phyloP scores from a whole-genome alignment of 306 rosid species.

The Neltuma alba region DNA sequence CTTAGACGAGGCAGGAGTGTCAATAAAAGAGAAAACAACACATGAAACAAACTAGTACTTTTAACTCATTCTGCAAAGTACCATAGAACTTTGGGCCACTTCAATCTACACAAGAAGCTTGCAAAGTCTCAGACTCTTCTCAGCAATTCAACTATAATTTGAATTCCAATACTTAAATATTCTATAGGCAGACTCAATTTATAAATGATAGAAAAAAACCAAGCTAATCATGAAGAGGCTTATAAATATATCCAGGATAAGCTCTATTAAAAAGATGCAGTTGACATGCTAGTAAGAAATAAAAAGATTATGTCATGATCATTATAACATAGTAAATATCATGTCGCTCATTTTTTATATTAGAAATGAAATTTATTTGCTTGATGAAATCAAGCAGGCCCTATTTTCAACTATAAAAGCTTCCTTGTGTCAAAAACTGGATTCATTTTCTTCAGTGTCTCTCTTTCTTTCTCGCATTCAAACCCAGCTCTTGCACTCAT shows the following conservation, averaged over 20 bases:
- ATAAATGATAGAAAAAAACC: background rate
- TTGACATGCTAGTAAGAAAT: background rate
- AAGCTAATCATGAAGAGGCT: background rate
- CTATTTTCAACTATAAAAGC: conserved; percentile 55
- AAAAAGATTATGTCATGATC: too few species aligned
- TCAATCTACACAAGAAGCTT: conserved; percentile 52
- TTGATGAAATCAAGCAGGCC: background rate
- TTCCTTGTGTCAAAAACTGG: conserved; percentile 32
- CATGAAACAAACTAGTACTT: conserved; percentile 66
- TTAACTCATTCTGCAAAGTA: conserved; percentile 46
- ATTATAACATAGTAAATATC: too few species aligned
- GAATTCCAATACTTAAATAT: too few species aligned
- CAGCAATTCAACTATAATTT: background rate
- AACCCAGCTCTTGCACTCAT: conserved; percentile 32
- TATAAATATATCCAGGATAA: background rate
- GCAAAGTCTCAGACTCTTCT: conserved; percentile 32
- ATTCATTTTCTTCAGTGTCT: conserved; percentile 34
- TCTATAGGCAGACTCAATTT: background rate
- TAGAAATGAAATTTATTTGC: background rate
- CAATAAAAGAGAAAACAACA: conserved; percentile 73
- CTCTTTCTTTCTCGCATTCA: conserved; percentile 28
- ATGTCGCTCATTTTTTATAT: background rate
- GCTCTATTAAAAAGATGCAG: background rate
- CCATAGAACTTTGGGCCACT: conserved; percentile 56
- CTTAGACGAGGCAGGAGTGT: conserved; percentile 46